Evolutionary conservation across 495 filamentous ascomycete species (phyloP).

Genomic region (Cercophora scortea): DNA sequence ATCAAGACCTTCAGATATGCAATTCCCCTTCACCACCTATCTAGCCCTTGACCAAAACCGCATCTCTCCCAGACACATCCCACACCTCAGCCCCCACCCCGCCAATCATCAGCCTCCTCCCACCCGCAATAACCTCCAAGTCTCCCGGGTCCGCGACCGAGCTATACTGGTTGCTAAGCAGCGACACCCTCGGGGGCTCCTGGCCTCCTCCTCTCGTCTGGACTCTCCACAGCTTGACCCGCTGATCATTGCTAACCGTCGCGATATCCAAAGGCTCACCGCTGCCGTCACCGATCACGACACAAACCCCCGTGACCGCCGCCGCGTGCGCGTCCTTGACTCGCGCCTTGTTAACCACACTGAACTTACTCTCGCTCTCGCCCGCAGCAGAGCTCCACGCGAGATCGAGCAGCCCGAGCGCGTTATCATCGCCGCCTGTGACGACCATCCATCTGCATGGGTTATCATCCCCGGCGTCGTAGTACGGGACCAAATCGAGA

Average conservation of each 20-base stretch:
- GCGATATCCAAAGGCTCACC: slow-evolving; percentile 29
- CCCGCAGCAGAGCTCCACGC: slow-evolving; percentile 1
- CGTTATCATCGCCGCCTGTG: slow-evolving; percentile 83
- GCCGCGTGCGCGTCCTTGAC: slow-evolving; percentile 72
- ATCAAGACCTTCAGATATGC: too few relatives aligned
- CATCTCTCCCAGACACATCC: slow-evolving; percentile 1
- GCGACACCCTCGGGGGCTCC: slow-evolving; percentile 11
- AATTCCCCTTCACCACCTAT: too few relatives aligned
- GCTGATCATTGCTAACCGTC: slow-evolving; percentile 73
- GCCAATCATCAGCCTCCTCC: slow-evolving; percentile 19
- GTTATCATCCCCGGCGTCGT: slow-evolving; percentile 1
- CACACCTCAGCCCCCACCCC: slow-evolving; percentile 20
- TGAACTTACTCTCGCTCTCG: neutral
- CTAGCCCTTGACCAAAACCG: too few relatives aligned
- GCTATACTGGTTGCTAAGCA: slow-evolving; percentile 48
- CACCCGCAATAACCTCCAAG: slow-evolving; percentile 12
- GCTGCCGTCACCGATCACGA: slow-evolving; percentile 25
- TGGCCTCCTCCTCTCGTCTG: neutral
- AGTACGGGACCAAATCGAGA: slow-evolving; percentile 30
- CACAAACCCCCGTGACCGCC: slow-evolving; percentile 60
- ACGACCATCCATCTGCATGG: slow-evolving; percentile 40
- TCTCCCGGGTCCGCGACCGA: slow-evolving; percentile 53
- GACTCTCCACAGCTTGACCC: slow-evolving; percentile 64
- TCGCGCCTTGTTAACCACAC: slow-evolving; percentile 37
- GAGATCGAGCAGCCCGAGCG: slow-evolving; percentile 52